A percentile compares a stretch with the other conserved stretches of the same genome.
Conservation (phyloP, 139 green algal species). For the Coelastrella sp. region DNA sequence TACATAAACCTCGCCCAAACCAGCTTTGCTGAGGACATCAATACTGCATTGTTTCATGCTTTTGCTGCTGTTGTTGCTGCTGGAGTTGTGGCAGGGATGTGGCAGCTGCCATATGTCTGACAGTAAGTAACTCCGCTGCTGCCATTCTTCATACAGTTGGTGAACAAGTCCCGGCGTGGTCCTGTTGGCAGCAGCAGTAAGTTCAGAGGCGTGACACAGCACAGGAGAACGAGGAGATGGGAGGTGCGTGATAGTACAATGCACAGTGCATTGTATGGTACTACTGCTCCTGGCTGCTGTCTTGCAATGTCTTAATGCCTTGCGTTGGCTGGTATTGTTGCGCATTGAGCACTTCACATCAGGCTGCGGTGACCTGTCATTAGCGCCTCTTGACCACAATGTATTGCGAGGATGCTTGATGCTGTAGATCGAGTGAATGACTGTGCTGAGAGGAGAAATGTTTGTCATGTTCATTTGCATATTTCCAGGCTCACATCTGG, state of each 20-base stretch:
- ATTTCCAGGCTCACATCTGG: conserved; percentile 67
- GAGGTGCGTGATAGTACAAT: conserved; percentile 34
- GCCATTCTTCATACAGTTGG: neutral
- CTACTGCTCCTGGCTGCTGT: neutral
- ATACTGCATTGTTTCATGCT: too few species aligned
- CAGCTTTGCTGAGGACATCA: too few species aligned
- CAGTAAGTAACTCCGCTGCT: neutral
- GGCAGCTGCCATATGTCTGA: neutral
- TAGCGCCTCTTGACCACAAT: too few species aligned
- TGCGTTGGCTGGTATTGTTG: too few species aligned
- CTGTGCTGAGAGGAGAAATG: too few species aligned
- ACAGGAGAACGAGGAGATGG: conserved; percentile 57
- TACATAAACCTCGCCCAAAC: too few species aligned
- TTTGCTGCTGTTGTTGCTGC: neutral
- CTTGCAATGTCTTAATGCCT: neutral
- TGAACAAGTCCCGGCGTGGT: neutral
- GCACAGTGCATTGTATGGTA: neutral
- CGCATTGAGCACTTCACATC: too few species aligned
- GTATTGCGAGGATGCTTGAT: too few species aligned
- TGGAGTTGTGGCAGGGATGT: neutral
- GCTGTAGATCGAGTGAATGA: too few species aligned
- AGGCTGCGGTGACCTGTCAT: too few species aligned
- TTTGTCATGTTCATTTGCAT: too few species aligned
- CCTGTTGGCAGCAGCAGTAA: conserved; percentile 47
- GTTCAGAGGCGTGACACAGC: conserved; percentile 59